Evolutionary conservation across 371 early-diverging fungal species (phyloP), one percentile per base, ranked within the genome.

Genomic region (Saksenaea oblongispora): DNA sequence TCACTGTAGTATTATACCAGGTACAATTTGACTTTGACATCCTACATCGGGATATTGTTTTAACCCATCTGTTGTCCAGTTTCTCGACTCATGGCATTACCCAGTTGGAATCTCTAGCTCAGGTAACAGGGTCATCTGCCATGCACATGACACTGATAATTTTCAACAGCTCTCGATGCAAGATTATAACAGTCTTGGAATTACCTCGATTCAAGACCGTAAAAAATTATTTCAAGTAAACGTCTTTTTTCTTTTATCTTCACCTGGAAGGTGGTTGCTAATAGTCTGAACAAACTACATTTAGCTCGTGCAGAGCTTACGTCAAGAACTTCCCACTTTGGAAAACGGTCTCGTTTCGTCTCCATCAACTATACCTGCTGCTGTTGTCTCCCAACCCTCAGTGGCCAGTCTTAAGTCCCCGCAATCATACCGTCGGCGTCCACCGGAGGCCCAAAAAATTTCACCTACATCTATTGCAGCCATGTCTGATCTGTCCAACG

Each of bases 171-270:
- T 94, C 58, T 90, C 91, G 28, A 90, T 94, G 87, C 90, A 90
- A 72, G 93, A 93, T 77, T 94, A 92, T 74, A 84, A 80, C 54
- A 70, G 80, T 17, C 79, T 93, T 26, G 94, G 94, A 11, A 90
- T 94, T 18, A 87, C 85, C 27, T 81, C 85, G 47, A 88, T 88
- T 77, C 87, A 86, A 37, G 95, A 94, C 70, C 76, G 93, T 37
- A 89, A 91, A 63, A 76, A 87, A 67, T 84, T 84, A 44, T 92
- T 92, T 22, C 51, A 47, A 47, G 51, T 47, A 47, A 22, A 11
- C 22, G 3, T 11, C 51, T 47, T 47, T 18, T 18, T 22, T 22
- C 4, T 22, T 47, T 8, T 8, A 10, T 22, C 10, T 47, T 22
- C 5, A 22, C 51, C 5, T 3, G 3, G 24, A 47, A 47, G 22